phyloP scores from a whole-genome alignment of 2,329 filamentous ascomycete genomes.

The Colletotrichum phormii region DNA sequence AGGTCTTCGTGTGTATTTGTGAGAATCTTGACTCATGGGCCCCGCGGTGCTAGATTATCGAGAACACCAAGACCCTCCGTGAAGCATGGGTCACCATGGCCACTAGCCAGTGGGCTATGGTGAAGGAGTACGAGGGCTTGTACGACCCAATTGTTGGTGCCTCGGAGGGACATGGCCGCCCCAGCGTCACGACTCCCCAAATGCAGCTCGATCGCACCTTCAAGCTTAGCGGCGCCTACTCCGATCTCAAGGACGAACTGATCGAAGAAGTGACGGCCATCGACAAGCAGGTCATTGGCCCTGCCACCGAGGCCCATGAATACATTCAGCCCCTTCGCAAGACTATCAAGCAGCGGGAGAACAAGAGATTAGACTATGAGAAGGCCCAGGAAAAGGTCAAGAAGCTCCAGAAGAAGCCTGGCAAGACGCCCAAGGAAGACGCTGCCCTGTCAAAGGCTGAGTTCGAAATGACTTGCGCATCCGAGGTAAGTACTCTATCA shows the following conservation, averaged over 20 bases:
- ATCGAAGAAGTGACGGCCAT: constrained; percentile 77
- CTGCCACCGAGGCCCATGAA: constrained; percentile 76
- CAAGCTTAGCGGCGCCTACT: constrained; percentile 74
- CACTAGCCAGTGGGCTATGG: constrained; percentile 73
- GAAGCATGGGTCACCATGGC: constrained; percentile 83
- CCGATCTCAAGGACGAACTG: constrained; percentile 78
- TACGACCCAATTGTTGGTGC: constrained; percentile 82
- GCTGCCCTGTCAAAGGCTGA: constrained; percentile 77
- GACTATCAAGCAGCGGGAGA: constrained; percentile 86
- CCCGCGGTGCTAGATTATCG: constrained; percentile 70
- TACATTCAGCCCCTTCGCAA: constrained; percentile 80
- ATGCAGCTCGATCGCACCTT: constrained; percentile 72
- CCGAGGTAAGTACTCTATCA: constrained; percentile 62
- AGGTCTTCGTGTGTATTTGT: neutral
- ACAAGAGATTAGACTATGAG: constrained; percentile 85
- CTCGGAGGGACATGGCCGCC: constrained; percentile 65
- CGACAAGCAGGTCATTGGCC: constrained; percentile 75
- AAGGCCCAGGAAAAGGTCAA: constrained; percentile 79
- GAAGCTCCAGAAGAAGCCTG: constrained; percentile 76
- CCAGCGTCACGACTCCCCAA: constrained; percentile 70
- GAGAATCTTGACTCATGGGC: neutral
- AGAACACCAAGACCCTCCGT: constrained; percentile 80
- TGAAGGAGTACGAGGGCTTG: constrained; percentile 76
- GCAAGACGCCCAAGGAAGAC: constrained; percentile 79
- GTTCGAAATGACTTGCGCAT: constrained; percentile 72